These are phyloP conservation scores for Moesziomyces aphidis DNA, from an alignment of 1,284 basidiomycete genomes.

Conservation along the genomic window DNA sequence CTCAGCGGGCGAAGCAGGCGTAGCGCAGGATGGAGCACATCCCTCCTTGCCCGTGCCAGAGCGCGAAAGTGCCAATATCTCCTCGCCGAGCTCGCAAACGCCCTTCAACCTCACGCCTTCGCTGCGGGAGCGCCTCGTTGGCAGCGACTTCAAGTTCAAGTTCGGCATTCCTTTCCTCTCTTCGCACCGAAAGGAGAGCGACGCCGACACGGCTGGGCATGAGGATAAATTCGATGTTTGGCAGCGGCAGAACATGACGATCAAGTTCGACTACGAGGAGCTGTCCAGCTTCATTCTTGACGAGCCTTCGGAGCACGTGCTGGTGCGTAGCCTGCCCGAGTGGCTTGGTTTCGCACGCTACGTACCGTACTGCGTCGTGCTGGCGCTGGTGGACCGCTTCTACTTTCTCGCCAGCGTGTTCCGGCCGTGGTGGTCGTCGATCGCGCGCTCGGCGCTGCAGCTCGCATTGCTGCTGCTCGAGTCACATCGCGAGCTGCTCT, in stretches of 20 bases:
- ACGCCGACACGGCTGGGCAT: not conserved
- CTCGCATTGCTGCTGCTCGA: conserved; percentile 28
- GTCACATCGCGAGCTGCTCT: conserved; percentile 37
- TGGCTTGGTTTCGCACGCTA: conserved; percentile 37
- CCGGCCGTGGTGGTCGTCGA: conserved; percentile 32
- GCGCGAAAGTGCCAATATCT: not conserved
- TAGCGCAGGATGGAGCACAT: not conserved
- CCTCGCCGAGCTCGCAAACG: conserved; percentile 8
- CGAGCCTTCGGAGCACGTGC: conserved; percentile 19
- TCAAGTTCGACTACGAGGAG: conserved; percentile 28
- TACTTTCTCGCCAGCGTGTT: conserved; percentile 25
- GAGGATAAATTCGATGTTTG: conserved; percentile 17
- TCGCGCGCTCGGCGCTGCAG: conserved; percentile 32
- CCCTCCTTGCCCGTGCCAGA: not conserved
- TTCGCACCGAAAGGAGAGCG: conserved; percentile 1
- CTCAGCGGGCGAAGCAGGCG: too few species aligned
- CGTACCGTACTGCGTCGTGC: conserved; percentile 21
- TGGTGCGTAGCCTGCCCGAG: conserved; percentile 30
- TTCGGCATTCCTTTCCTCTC: conserved; percentile 25
- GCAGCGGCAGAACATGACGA: conserved; percentile 32
- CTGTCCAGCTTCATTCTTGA: conserved; percentile 14
- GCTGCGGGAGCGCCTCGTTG: conserved; percentile 19
- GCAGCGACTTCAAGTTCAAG: conserved; percentile 13
- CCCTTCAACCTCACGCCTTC: conserved; percentile 22
- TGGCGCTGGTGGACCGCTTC: conserved; percentile 29